Base-by-base conservation (phyloP, 495 filamentous ascomycete species). In the Neurospora tetraspora region DNA sequence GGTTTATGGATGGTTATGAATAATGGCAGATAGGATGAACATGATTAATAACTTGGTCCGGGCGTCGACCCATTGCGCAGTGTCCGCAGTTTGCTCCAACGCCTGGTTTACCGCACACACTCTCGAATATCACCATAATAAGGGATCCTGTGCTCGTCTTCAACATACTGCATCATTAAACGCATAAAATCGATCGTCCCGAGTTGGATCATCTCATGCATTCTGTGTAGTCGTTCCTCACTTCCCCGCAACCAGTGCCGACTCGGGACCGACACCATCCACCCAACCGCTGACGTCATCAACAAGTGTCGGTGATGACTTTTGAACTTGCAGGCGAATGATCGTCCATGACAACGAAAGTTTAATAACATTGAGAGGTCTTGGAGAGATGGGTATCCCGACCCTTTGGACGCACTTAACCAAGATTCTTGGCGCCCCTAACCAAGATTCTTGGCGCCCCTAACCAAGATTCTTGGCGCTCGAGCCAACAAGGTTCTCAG, bases 1-100 rank as follows among this genome's bases (percentile, higher is more conserved):
- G 71, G 39, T 36, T 53, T 38, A 72, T 70, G 71, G 65, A 36
- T 40, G 43, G 23, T 69, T n/a, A 69, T 69, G 68, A 37, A 69
- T 69, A 37, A 69, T 69, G 34, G 34, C 34, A 69, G 5, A 69
- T 14, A 40, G 68, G 53, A 65, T 65, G 53, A 65, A 65, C 53
- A 65, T 65, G 14, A 65, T 61, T 59, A 11, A 16, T 11, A 18
- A 65, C 12, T 65, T 59, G 47, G 47, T 14, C 20, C 20, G 11
- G 20, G 47, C 10, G 47, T 59, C 20, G 27, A 61, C 27, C 53
- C 23, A 18, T 34, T 61, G 6, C 53, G 27, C 53, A 16, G 53
- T 34, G 53, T 61, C 14, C 53, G 53, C 47, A 59, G 47, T 31
- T n/a, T 20, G 43, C n/a, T 47, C 43, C 7, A 47, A 47, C n/a